Percentiles rank a stretch among this genome's conserved stretches.
Evolutionary conservation across 495 filamentous ascomycete genomes (phyloP).

Genomic region (Aspergillus olivimuriae): DNA sequence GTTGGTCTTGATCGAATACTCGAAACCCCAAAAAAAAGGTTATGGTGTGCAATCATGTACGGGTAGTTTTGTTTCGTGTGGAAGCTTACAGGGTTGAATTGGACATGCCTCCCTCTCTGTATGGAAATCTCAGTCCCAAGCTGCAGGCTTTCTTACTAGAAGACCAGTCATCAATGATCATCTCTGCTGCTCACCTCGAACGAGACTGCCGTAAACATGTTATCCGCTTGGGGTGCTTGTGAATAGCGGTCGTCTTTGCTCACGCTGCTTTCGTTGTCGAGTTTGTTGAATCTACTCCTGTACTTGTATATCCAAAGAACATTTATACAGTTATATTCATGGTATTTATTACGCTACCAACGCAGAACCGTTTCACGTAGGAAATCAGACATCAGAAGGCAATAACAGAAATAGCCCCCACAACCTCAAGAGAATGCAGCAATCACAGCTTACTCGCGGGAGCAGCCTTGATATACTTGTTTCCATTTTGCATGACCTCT

Average conservation of each 20-base stretch:
- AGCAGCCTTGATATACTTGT: constrained; percentile 27
- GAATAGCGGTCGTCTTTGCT: too few species aligned
- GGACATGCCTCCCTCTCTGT: too few species aligned
- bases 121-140: not conserved
- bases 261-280: too few species aligned
- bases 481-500: constrained; percentile 49
- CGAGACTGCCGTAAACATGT: not conserved
- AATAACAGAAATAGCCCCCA: too few species aligned
- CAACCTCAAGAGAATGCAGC: too few species aligned
- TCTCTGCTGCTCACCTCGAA: constrained; percentile 1
- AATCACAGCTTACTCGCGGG: constrained; percentile 31
- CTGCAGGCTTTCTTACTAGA: constrained; percentile 1
- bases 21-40: not conserved
- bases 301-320: constrained; percentile 33
- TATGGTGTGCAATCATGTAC: constrained; percentile 1
- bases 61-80: too few species aligned
- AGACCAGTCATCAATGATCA: constrained; percentile 1
- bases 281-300: constrained; percentile 23
- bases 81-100: too few species aligned
- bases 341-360: constrained; percentile 5
- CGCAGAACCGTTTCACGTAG: too few species aligned
- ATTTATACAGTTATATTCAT: constrained; percentile 8
- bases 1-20: not conserved
- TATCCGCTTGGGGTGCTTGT: too few species aligned
- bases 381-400: too few species aligned